These are phyloP conservation scores for Leucaena leucocephala DNA, from an alignment of 306 rosid genomes.

Conservation along the genomic window DNA sequence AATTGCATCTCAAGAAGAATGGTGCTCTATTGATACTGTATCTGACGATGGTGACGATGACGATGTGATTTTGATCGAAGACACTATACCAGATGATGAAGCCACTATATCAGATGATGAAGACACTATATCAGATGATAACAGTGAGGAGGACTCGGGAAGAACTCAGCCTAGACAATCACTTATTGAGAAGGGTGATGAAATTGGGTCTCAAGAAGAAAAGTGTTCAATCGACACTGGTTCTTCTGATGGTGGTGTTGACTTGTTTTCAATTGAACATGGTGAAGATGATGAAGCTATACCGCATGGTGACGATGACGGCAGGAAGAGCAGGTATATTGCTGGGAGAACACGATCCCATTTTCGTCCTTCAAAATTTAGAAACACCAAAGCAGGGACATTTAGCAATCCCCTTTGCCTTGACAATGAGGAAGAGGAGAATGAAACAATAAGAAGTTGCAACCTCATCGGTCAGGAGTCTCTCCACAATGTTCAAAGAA, in stretches of 20 bases:
- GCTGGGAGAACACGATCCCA: slow-evolving; percentile 46
- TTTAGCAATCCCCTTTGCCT: slow-evolving; percentile 31
- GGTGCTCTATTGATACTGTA: not conserved
- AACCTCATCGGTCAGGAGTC: slow-evolving; percentile 37
- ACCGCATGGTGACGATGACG: not conserved
- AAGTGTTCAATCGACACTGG: not conserved
- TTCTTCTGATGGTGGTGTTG: not conserved
- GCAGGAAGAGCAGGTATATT: not conserved
- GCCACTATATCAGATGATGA: no score
- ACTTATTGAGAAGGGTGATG: not conserved
- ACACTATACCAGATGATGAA: not conserved
- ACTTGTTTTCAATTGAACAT: no score
- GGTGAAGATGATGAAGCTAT: no score
- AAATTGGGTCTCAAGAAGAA: not conserved
- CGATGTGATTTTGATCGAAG: not conserved
- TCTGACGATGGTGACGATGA: not conserved
- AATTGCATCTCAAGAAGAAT: not conserved
- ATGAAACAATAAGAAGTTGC: no score
- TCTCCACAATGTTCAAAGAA: slow-evolving; percentile 21
- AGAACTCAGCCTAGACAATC: not conserved
- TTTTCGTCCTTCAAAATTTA: not conserved
- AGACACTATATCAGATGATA: no score
- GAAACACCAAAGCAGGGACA: slow-evolving; percentile 33
- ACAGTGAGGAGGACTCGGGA: not conserved
- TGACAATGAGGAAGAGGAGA: slow-evolving; percentile 40